Evolutionary conservation across 257 asterid genomes (phyloP).

Genomic region (Mitragyna speciosa): DNA sequence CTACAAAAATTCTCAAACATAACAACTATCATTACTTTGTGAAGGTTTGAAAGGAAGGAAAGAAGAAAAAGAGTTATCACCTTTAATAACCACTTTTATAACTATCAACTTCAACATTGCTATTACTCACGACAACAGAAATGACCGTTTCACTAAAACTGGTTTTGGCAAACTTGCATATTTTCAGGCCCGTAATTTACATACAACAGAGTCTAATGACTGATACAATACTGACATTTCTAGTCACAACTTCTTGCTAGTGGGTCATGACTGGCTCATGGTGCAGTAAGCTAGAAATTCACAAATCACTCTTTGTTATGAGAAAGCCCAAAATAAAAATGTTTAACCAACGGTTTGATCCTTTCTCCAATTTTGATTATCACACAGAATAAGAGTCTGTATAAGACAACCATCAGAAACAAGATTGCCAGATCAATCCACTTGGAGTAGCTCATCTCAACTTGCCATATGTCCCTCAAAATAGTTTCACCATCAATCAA

Average conservation of each 20-base stretch:
- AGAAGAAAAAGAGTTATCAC: too few species aligned
- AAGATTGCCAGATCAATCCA: slow-evolving; percentile 58
- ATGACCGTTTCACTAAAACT: too few species aligned
- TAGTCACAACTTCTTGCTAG: not conserved
- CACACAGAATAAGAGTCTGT: slow-evolving; percentile 43
- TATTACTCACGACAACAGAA: too few species aligned
- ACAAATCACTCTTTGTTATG: not conserved
- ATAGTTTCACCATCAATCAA: slow-evolving; percentile 46
- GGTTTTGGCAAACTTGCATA: not conserved
- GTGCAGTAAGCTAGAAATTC: not conserved
- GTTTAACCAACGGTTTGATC: slow-evolving; percentile 23
- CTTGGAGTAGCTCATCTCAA: slow-evolving; percentile 55
- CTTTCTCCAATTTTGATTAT: slow-evolving; percentile 40
- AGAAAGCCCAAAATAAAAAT: not conserved
- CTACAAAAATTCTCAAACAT: too few species aligned
- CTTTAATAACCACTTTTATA: too few species aligned
- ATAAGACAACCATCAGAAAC: slow-evolving; percentile 47
- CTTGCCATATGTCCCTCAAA: slow-evolving; percentile 49
- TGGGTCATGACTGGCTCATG: not conserved
- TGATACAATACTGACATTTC: not conserved
- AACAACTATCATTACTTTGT: too few species aligned
- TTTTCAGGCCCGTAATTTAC: not conserved
- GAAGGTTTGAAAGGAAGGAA: too few species aligned
- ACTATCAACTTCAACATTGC: too few species aligned
- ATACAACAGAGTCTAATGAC: not conserved